Base-by-base conservation (phyloP, 768 basidiomycete species). In the Xanthoconium purpureum region DNA sequence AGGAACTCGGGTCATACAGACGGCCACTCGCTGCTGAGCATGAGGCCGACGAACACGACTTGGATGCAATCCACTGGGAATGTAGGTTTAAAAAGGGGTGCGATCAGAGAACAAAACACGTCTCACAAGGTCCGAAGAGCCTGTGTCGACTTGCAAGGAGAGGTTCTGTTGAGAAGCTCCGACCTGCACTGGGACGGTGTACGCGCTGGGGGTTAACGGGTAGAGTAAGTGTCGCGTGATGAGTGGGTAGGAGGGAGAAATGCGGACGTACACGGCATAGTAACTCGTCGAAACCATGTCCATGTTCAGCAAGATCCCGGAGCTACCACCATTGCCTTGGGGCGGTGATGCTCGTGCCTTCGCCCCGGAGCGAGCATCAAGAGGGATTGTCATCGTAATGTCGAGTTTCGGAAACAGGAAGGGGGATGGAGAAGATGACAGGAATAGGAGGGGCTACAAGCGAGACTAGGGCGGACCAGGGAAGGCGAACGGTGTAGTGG, bases 91-190 rank as follows among this genome's bases (percentile, higher is more conserved):
- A 18, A 43, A 38, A 50, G 47, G 6, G 47, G 45, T 15, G 10
- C 18, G 43, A 38, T n/a, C 11, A 24, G 1, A 52, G 36, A 45
- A 39, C 32, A 58, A 50, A n/a, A 33, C 33, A 33, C 10, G 32
- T 75, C 82, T 62, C 55, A 90, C 89, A 28, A 90, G 75, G 72
- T 93, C 90, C 0, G 88, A 88, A 0, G 91, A 91, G 30, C 91
- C 91, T 0, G 87, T 89, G 63, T 93, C 90, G 37, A 92, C 79
- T 65, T 91, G 89, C 3, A 91, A 71, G 7, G 80, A 83, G 24
- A 87, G 71, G 24, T 76, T 78, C 53, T 87, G 79, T 33, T 65
- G 65, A 10, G 66, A 70, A 8, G 68, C 51, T 12, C 89, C 88
- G 24, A 89, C 74, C 18, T 64, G 70, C 6, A 87, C 73, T 5